Percentiles rank a stretch among this genome's conserved stretches.
These are phyloP conservation scores for Chrysosporium queenslandicum DNA, from an alignment of 2,329 filamentous ascomycete genomes.

Conservation along the genomic window DNA sequence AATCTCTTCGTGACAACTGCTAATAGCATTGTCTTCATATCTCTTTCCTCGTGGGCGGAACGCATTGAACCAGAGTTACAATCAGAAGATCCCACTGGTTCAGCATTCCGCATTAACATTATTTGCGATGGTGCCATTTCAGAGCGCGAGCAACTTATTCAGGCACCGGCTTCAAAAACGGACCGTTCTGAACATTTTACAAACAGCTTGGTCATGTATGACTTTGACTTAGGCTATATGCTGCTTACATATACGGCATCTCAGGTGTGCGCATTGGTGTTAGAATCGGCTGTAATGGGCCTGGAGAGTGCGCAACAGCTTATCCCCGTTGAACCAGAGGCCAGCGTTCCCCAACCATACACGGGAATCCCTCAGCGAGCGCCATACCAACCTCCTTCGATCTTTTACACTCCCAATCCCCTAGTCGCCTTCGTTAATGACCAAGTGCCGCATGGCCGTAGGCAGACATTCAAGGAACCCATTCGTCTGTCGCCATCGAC, in stretches of 20 bases:
- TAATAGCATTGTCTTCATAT: conserved; percentile 46
- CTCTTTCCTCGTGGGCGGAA: conserved; percentile 47
- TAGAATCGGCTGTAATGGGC: conserved; percentile 39
- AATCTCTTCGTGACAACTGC: conserved; percentile 50
- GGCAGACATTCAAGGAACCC: conserved; percentile 36
- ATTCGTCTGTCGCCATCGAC: conserved; percentile 41
- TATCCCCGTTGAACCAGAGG: conserved; percentile 22
- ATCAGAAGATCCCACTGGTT: conserved; percentile 42
- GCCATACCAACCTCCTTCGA: conserved; percentile 35
- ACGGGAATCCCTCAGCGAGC: conserved; percentile 29
- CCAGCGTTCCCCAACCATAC: conserved; percentile 18
- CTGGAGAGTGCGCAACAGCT: conserved; percentile 24
- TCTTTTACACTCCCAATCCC: conserved; percentile 33
- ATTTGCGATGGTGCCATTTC: conserved; percentile 45
- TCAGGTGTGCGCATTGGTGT: conserved; percentile 42
- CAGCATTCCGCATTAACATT: conserved; percentile 47
- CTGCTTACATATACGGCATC: conserved; percentile 42
- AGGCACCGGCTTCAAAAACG: conserved; percentile 18
- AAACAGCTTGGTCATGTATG: conserved; percentile 44
- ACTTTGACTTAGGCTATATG: conserved; percentile 49
- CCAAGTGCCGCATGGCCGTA: conserved; percentile 35
- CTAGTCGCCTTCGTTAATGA: conserved; percentile 36
- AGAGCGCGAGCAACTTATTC: conserved; percentile 41
- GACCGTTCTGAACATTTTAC: conserved; percentile 31
- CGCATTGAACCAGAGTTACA: conserved; percentile 49